These are phyloP conservation scores for Trichopus zeylanicus DNA, from an alignment of 116 monocot genomes.

Conservation along the genomic window DNA sequence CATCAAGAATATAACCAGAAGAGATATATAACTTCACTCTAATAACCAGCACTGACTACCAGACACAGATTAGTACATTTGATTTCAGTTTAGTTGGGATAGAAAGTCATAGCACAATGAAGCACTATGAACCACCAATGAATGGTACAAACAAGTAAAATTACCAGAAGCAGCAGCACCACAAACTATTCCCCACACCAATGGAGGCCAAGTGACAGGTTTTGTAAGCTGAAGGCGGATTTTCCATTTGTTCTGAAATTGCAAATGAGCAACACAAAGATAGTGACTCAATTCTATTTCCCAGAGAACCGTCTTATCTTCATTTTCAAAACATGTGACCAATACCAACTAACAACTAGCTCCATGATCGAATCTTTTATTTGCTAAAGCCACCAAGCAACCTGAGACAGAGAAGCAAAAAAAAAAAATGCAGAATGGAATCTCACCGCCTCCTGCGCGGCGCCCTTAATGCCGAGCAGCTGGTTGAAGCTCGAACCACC, in stretches of 20 bases:
- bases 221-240: constrained; percentile 97
- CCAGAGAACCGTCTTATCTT: too few relatives aligned
- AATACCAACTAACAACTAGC: not conserved
- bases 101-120: not conserved
- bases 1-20: not conserved
- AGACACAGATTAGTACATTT: too few relatives aligned
- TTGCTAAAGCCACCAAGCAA: too few relatives aligned
- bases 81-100: too few relatives aligned
- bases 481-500: constrained; percentile 68
- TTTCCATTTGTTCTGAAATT: constrained; percentile 85
- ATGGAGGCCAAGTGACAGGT: constrained; percentile 96
- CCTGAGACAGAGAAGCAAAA: not conserved
- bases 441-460: constrained; percentile 45
- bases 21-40: too few relatives aligned
- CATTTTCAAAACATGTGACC: not conserved
- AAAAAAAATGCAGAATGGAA: not conserved
- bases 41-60: too few relatives aligned
- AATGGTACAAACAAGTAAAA: constrained; percentile 1
- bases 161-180: constrained; percentile 99
- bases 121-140: too few relatives aligned
- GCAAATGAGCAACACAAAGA: not conserved
- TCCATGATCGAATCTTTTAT: not conserved
- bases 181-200: constrained; percentile 96
- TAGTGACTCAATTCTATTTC: too few relatives aligned
- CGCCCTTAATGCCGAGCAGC: constrained; percentile 78